Base-by-base conservation (phyloP, 805 yeast genomes). In the Lipomyces mesembrius region DNA sequence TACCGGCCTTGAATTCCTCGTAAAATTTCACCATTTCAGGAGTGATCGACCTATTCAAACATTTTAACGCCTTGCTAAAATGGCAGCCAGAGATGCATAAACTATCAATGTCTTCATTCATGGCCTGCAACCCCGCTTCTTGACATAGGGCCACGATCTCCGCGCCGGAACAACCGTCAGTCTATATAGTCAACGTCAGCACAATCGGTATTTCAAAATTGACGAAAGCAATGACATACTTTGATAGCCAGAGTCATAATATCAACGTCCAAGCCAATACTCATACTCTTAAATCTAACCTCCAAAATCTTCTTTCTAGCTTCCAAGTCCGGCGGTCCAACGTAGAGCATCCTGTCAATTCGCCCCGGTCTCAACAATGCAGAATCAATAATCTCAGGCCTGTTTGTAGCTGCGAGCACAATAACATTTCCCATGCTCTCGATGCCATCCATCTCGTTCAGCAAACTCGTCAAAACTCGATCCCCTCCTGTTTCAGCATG, bases 141-240 rank as follows among this genome's bases (percentile, higher is more conserved):
- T 93, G 98, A 73, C 97, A 91, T 25, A 94, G 77, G 25, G 92
- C 82, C 0, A 93, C 96, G 51, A 95, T 91, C 77, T 95, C 99
- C 0, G 98, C 97, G 49, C 99, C 99, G 0, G 98, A 92, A 74
- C 96, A 92, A 0, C 99, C 98, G 0, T 89, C 94, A 0, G 97
- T 90, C 55, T 52, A 52, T 6, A 9, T 17, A 11, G 9, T 14
- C 6, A 52, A 52, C 9, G 34, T 52, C 25, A 52, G 55, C n/a
- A 25, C 17, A 43, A 43, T 17, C 20, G 8, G 8, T 6, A n/a
- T 43, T 43, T 43, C 49, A n/a, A 43, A 17, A n/a, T n/a, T 6
- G 20, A 17, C 49, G 49, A 43, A 6, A 8, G 7, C 49, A 37
- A 37, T 11, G 7, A 2, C 49, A 43, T 43, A 43, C 49, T 43